phyloP scores from a whole-genome alignment of 116 monocot species.

The Trichopus zeylanicus region DNA sequence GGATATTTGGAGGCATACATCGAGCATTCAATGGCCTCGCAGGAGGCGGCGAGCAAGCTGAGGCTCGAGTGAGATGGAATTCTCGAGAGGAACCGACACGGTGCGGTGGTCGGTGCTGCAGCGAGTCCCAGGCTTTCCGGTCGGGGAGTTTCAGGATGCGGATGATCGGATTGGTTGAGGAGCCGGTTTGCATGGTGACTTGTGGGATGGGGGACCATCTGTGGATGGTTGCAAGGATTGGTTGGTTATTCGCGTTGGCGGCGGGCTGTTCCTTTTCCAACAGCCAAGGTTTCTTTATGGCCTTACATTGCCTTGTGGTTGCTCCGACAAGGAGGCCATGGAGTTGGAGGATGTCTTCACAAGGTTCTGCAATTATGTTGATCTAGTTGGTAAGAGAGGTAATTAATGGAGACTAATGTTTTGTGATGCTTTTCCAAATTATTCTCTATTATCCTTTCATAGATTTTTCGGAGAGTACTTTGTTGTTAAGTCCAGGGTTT shows the following conservation, averaged over 20 bases:
- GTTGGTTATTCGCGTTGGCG: constrained; percentile 13
- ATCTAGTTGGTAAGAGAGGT: constrained; percentile 19
- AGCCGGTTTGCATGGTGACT: constrained; percentile 26
- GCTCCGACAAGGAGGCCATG: constrained; percentile 7
- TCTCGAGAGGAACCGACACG: constrained; percentile 27
- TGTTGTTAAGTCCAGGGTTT: not conserved
- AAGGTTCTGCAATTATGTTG: constrained; percentile 30
- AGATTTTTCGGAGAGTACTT: not conserved
- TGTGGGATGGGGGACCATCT: constrained; percentile 51
- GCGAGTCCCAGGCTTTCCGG: constrained; percentile 13
- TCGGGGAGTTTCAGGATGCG: constrained; percentile 26
- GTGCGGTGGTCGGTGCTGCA: constrained; percentile 18
- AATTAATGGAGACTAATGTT: not conserved
- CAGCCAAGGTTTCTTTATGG: constrained; percentile 51
- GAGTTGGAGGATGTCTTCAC: constrained; percentile 22
- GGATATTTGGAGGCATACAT: too few species aligned
- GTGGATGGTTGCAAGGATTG: constrained; percentile 61
- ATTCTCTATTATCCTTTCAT: not conserved
- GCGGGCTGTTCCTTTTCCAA: constrained; percentile 26
- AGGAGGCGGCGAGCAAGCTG: not conserved
- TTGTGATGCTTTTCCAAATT: too few species aligned
- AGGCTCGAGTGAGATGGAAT: not conserved
- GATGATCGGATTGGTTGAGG: constrained; percentile 10
- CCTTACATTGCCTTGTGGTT: constrained; percentile 17
- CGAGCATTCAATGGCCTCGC: not conserved